phyloP scores from a whole-genome alignment of 169 alveolate species.

The Plasmodium inui region DNA sequence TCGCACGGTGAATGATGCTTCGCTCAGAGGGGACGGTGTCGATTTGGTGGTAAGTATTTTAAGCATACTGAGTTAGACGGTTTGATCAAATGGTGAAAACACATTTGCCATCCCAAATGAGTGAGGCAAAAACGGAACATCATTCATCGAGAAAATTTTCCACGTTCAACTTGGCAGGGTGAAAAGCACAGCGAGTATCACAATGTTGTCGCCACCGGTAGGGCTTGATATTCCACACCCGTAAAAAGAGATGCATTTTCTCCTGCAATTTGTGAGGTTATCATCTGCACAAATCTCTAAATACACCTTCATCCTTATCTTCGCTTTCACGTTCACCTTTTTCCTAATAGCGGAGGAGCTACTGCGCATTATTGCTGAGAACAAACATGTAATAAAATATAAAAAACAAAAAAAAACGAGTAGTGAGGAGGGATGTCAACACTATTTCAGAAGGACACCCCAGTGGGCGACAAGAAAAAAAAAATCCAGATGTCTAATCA shows the following conservation, averaged over 20 bases:
- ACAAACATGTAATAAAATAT: conserved; percentile 26
- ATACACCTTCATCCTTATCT: background rate
- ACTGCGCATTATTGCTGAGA: conserved; percentile 29
- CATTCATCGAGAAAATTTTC: background rate
- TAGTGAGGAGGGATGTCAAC: background rate
- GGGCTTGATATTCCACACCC: background rate
- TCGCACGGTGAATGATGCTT: background rate
- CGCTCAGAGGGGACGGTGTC: background rate
- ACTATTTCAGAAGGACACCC: background rate
- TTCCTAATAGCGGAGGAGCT: conserved; percentile 44
- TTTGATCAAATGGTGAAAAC: background rate
- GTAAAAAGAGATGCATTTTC: background rate
- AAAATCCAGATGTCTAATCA: background rate
- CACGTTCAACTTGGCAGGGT: background rate
- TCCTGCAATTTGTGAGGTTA: background rate
- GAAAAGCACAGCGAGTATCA: background rate
- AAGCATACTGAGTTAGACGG: background rate
- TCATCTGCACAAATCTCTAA: background rate
- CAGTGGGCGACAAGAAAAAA: background rate
- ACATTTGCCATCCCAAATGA: background rate
- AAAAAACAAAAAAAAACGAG: background rate
- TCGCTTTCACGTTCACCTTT: background rate
- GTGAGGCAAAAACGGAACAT: background rate
- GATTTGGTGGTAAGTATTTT: conserved; percentile 1
- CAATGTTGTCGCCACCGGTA: background rate